Conservation (phyloP, 371 early-diverging fungal species). For the Synchytrium microbalum region DNA sequence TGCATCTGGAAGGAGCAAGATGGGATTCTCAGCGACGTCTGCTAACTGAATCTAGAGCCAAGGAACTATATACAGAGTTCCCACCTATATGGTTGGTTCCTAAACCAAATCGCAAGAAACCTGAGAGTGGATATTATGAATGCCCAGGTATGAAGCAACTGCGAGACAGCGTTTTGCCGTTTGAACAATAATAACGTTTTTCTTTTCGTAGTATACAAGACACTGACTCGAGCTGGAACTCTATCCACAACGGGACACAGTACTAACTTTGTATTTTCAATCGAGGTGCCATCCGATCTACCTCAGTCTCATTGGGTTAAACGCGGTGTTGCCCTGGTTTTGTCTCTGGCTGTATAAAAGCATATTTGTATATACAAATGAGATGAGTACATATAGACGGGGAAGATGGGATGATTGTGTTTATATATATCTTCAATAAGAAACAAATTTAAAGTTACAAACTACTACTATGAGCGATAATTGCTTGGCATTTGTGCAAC, state of each 20-base stretch:
- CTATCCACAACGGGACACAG: constrained; percentile 57
- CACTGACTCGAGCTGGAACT: constrained; percentile 48
- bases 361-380: too few relatives aligned
- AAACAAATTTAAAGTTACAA: too few relatives aligned
- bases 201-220: constrained; percentile 10
- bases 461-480: too few relatives aligned
- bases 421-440: too few relatives aligned
- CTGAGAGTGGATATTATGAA: constrained; percentile 41
- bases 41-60: constrained; percentile 41
- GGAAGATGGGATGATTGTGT: too few relatives aligned
- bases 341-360: too few relatives aligned
- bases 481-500: too few relatives aligned
- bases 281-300: constrained; percentile 45
- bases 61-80: constrained; percentile 52
- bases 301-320: constrained; percentile 48
- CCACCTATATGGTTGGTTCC: constrained; percentile 46
- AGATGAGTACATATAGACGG: too few relatives aligned
- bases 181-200: too few relatives aligned
- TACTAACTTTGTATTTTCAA: constrained; percentile 49
- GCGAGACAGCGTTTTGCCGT: too few relatives aligned
- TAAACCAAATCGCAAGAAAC: constrained; percentile 41
- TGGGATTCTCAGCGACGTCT: constrained; percentile 35
- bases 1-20: constrained; percentile 47
- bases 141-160: constrained; percentile 52
- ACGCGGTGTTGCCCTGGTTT: constrained; percentile 45